phyloP scores from a whole-genome alignment of 352 stramenopile genomes.

The Pythium volutum region DNA sequence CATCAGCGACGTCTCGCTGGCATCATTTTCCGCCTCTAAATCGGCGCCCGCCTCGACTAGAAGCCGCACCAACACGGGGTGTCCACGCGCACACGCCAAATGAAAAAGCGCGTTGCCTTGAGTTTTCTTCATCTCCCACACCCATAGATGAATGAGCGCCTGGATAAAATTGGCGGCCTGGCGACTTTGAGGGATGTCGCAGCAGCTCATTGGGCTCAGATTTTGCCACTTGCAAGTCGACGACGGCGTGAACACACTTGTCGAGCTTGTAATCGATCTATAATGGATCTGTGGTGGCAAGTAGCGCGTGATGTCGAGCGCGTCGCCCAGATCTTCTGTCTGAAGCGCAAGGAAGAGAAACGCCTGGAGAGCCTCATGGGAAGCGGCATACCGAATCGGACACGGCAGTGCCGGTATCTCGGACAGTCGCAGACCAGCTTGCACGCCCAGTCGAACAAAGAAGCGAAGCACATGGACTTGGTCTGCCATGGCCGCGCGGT shows the following conservation, averaged over 20 bases:
- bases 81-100: conserved; percentile 32
- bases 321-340: conserved; percentile 25
- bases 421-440: conserved; percentile 32
- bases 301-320: conserved; percentile 5
- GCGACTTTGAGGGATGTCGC: conserved; percentile 29
- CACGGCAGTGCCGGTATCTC: conserved; percentile 25
- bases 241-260: conserved; percentile 22
- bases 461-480: conserved; percentile 40
- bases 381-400: conserved; percentile 52
- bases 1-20: conserved; percentile 33
- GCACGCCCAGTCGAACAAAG: conserved; percentile 43
- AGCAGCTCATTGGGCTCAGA: conserved; percentile 49
- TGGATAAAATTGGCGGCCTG: conserved; percentile 40
- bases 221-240: conserved; percentile 54
- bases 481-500: conserved; percentile 49
- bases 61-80: conserved; percentile 35
- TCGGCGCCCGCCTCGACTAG: conserved; percentile 41
- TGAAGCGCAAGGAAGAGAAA: conserved; percentile 43
- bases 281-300: conserved; percentile 14
- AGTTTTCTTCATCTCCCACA: conserved; percentile 21
- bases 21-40: conserved; percentile 27
- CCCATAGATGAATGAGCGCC: conserved; percentile 47
- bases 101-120: conserved; percentile 41
- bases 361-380: conserved; percentile 34
- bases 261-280: conserved; percentile 25